Percentiles rank a stretch among this genome's conserved stretches.
Conservation (phyloP, 495 filamentous ascomycete genomes). For the Penicillium steckii region DNA sequence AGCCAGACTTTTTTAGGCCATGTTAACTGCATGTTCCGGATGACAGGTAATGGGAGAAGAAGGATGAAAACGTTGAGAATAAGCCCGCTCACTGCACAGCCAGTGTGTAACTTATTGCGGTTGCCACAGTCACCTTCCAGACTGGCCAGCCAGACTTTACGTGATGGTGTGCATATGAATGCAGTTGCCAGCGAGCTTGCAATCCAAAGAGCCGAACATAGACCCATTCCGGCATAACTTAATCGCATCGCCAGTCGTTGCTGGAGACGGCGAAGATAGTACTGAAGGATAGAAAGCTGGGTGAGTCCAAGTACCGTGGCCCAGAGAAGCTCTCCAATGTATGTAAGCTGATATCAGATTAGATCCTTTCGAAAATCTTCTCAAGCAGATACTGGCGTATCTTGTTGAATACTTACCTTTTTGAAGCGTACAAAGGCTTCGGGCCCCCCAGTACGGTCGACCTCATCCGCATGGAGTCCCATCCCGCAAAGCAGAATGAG, state of each 20-base stretch:
- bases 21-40: conserved; percentile 9
- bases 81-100: conserved; percentile 7
- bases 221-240: conserved; percentile 8
- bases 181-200: conserved; percentile 17
- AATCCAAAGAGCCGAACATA: conserved; percentile 16
- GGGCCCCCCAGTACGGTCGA: conserved; percentile 9
- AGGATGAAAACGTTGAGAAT: conserved; percentile 17
- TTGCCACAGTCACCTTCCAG: conserved; percentile 13
- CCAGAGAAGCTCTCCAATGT: conserved; percentile 21
- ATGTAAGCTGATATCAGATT: conserved; percentile 18
- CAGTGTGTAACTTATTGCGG: conserved; percentile 12
- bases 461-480: conserved; percentile 19
- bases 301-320: conserved; percentile 11
- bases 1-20: conserved; percentile 5
- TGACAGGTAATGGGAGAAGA: conserved; percentile 3
- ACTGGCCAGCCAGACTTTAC: conserved; percentile 13
- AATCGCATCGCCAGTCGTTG: conserved; percentile 6
- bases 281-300: conserved; percentile 21
- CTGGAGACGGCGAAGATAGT: conserved; percentile 18
- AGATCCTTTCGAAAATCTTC: too few species aligned
- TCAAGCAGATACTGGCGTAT: too few species aligned
- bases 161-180: conserved; percentile 18
- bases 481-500: conserved; percentile 19
- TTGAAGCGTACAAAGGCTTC: conserved; percentile 15
- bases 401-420: conserved; percentile 13